phyloP scores from a whole-genome alignment of 2,329 filamentous ascomycete species.

The Pleoardoris graminearum region DNA sequence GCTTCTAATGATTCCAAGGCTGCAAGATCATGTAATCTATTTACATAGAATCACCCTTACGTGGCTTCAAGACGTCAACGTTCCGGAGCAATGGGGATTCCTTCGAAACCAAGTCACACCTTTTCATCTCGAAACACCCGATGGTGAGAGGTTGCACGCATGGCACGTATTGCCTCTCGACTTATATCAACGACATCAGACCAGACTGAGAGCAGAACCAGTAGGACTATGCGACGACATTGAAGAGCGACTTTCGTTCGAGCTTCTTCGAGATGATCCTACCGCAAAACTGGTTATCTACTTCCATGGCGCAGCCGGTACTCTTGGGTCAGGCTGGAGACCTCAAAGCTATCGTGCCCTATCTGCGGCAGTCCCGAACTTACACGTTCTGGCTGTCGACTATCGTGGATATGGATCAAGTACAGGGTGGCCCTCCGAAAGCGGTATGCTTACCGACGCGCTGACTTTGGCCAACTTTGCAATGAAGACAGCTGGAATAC shows the following conservation, averaged over 20 bases:
- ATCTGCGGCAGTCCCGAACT: slow-evolving; percentile 54
- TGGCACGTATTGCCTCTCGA: slow-evolving; percentile 57
- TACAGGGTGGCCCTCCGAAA: slow-evolving; percentile 59
- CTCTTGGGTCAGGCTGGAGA: slow-evolving; percentile 59
- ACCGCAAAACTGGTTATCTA: slow-evolving; percentile 66
- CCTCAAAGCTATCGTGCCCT: slow-evolving; percentile 61
- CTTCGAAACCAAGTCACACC: slow-evolving; percentile 55
- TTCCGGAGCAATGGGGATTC: slow-evolving; percentile 55
- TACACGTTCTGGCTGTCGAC: slow-evolving; percentile 63
- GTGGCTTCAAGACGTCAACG: slow-evolving; percentile 57
- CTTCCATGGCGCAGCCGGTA: slow-evolving; percentile 62
- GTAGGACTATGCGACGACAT: slow-evolving; percentile 58
- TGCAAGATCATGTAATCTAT: slow-evolving; percentile 62
- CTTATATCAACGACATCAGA: slow-evolving; percentile 50
- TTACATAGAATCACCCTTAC: slow-evolving; percentile 59
- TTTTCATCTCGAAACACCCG: slow-evolving; percentile 50
- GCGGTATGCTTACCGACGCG: slow-evolving; percentile 59
- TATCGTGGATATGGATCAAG: slow-evolving; percentile 64
- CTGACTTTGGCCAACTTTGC: slow-evolving; percentile 59
- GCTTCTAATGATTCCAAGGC: slow-evolving; percentile 51
- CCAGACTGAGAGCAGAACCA: slow-evolving; percentile 47
- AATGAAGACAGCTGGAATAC: slow-evolving; percentile 55
- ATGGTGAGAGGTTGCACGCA: slow-evolving; percentile 49
- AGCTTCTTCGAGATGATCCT: slow-evolving; percentile 65
- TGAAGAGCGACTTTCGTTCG: slow-evolving; percentile 61